These are phyloP conservation scores for Gossypium bickii DNA, from an alignment of 345 rosid species.

Conservation along the genomic window DNA sequence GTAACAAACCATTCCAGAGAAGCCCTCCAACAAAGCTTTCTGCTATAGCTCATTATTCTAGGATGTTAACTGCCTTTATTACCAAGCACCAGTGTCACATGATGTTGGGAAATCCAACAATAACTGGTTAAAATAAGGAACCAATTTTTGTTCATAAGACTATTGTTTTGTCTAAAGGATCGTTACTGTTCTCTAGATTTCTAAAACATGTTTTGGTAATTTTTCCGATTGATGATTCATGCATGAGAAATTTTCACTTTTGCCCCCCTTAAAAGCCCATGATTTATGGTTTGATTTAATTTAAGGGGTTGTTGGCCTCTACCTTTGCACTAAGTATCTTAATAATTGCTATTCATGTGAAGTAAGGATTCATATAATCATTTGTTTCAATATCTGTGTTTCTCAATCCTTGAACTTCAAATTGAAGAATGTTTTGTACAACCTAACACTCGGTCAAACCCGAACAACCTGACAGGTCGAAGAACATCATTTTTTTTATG, in stretches of 20 bases:
- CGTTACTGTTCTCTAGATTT: not conserved
- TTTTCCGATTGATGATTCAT: not conserved
- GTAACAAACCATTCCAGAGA: not conserved
- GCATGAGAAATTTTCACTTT: not conserved
- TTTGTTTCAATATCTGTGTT: not conserved
- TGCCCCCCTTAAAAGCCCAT: not conserved
- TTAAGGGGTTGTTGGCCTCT: constrained; percentile 2
- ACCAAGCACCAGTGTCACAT: not conserved
- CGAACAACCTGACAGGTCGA: too few species aligned
- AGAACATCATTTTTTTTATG: too few species aligned
- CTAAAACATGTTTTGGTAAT: not conserved
- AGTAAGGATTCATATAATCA: not conserved
- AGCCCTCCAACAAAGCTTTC: not conserved
- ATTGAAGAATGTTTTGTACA: too few species aligned
- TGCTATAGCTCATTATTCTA: constrained; percentile 12
- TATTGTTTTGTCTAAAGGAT: constrained; percentile 7
- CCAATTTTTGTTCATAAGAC: not conserved
- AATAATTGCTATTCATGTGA: constrained; percentile 13
- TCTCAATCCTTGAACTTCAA: not conserved
- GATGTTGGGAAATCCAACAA: not conserved
- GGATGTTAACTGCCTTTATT: constrained; percentile 11
- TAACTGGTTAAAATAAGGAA: not conserved
- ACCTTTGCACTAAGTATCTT: not conserved
- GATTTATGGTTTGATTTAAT: not conserved
- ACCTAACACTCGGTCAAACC: too few species aligned